These are phyloP conservation scores for Monilinia laxa DNA, from an alignment of 2,329 filamentous ascomycete genomes.

Conservation along the genomic window DNA sequence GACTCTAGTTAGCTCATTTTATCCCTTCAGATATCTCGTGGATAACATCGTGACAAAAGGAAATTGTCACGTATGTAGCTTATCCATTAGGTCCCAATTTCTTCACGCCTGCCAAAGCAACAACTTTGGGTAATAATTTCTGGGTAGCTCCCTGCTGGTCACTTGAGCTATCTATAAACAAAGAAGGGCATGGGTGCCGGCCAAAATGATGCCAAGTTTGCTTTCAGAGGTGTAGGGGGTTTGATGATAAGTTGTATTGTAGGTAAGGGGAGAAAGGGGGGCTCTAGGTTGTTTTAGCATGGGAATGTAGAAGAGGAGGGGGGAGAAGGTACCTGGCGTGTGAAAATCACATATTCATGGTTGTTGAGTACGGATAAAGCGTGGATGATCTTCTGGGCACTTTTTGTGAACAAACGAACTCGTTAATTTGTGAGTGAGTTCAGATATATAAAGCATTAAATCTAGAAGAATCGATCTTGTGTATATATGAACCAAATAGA, in stretches of 20 bases:
- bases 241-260: no score
- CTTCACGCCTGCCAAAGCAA: not conserved
- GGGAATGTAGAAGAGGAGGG: not conserved
- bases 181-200: not conserved
- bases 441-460: no score
- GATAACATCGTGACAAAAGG: no score
- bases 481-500: not conserved
- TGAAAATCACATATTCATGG: not conserved
- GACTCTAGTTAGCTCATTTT: not conserved
- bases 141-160: not conserved
- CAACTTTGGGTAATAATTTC: not conserved
- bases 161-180: not conserved
- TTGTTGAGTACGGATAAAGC: no score
- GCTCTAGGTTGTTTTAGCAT: no score
- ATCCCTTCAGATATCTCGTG: not conserved
- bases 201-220: no score
- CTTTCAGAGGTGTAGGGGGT: not conserved
- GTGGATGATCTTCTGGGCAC: no score
- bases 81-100: not conserved
- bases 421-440: no score
- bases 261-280: fast-evolving
- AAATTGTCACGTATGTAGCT: not conserved
- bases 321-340: not conserved
- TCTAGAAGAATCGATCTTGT: no score
- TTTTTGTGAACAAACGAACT: no score